Evolutionary conservation across 2,329 filamentous ascomycete genomes (phyloP).

Genomic region (Colletotrichum tofieldiae): DNA sequence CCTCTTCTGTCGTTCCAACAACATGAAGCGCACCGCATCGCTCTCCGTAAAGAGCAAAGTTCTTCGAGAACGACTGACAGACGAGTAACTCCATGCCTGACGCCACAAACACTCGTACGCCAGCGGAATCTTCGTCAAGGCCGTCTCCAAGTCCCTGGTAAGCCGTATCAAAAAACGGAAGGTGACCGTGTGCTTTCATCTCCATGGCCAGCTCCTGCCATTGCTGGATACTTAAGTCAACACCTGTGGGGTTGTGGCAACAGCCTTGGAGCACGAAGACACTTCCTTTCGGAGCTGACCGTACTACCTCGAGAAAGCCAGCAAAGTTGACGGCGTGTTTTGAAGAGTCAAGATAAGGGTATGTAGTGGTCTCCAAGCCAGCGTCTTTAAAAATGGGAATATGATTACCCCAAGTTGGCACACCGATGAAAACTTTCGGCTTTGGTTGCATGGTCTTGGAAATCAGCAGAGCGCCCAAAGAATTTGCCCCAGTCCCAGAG

Average conservation of each 20-base stretch:
- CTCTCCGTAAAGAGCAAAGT: slow-evolving; percentile 57
- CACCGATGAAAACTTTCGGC: slow-evolving; percentile 50
- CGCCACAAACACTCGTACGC: slow-evolving; percentile 48
- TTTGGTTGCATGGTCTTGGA: slow-evolving; percentile 46
- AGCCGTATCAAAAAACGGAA: slow-evolving; percentile 55
- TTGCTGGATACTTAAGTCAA: slow-evolving; percentile 51
- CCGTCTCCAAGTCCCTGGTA: slow-evolving; percentile 55
- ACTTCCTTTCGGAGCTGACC: slow-evolving; percentile 49
- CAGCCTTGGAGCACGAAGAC: slow-evolving; percentile 56
- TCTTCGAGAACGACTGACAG: slow-evolving; percentile 58
- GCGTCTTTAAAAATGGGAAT: slow-evolving; percentile 51
- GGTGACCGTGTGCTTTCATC: slow-evolving; percentile 46
- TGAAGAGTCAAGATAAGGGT: slow-evolving; percentile 50
- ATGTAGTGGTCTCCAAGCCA: slow-evolving; percentile 49
- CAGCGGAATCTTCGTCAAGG: slow-evolving; percentile 52
- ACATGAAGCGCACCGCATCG: slow-evolving; percentile 50
- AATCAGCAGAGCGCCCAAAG: slow-evolving; percentile 53
- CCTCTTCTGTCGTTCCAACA: not conserved
- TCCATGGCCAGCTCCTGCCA: slow-evolving; percentile 49
- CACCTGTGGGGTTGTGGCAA: slow-evolving; percentile 56
- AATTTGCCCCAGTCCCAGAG: slow-evolving; percentile 56
- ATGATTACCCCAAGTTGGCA: slow-evolving; percentile 55
- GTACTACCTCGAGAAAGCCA: slow-evolving; percentile 45
- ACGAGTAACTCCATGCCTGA: slow-evolving; percentile 51
- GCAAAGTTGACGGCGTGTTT: slow-evolving; percentile 49